These are phyloP conservation scores for Ophiostoma perfectum DNA, from an alignment of 2,329 filamentous ascomycete species.

Conservation along the genomic window DNA sequence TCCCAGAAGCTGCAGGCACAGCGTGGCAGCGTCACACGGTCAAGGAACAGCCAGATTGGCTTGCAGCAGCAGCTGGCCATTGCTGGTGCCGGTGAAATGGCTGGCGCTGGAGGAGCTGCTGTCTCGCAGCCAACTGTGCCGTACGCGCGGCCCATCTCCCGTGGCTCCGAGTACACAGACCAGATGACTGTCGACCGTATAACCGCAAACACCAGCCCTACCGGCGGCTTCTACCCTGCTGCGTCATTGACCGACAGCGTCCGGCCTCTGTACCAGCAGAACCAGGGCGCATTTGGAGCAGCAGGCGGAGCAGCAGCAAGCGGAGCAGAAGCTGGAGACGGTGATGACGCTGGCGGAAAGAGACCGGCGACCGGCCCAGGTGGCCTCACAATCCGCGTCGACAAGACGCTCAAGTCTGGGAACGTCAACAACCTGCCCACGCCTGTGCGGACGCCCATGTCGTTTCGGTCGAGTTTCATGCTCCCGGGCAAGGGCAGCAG, in stretches of 20 bases:
- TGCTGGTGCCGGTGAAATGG: neutral
- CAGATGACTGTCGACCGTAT: conserved; percentile 63
- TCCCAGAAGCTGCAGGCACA: conserved; percentile 91
- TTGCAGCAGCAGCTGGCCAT: conserved; percentile 19
- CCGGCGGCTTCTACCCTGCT: conserved; percentile 49
- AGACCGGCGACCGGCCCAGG: neutral
- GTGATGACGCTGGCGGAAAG: neutral
- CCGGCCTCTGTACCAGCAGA: conserved; percentile 60
- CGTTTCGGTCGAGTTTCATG: conserved; percentile 71
- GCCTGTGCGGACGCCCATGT: conserved; percentile 65
- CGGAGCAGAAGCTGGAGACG: neutral
- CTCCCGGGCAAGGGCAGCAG: conserved; percentile 37
- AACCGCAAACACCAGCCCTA: conserved; percentile 70
- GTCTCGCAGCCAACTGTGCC: conserved; percentile 35
- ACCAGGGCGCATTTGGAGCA: conserved; percentile 5
- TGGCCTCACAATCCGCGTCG: conserved; percentile 53
- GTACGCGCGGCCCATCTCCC: conserved; percentile 60
- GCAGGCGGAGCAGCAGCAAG: conserved; percentile 26
- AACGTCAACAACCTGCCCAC: conserved; percentile 43
- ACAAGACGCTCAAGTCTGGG: conserved; percentile 52
- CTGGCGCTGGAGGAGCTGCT: conserved; percentile 22
- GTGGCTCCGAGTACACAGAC: conserved; percentile 76
- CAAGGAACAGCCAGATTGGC: conserved; percentile 31
- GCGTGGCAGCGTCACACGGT: conserved; percentile 52
- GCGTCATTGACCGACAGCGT: conserved; percentile 72